Evolutionary conservation across 176 grass and related monocot species (phyloP), one percentile per base, ranked within the genome.

Genomic region (Carex parvula): DNA sequence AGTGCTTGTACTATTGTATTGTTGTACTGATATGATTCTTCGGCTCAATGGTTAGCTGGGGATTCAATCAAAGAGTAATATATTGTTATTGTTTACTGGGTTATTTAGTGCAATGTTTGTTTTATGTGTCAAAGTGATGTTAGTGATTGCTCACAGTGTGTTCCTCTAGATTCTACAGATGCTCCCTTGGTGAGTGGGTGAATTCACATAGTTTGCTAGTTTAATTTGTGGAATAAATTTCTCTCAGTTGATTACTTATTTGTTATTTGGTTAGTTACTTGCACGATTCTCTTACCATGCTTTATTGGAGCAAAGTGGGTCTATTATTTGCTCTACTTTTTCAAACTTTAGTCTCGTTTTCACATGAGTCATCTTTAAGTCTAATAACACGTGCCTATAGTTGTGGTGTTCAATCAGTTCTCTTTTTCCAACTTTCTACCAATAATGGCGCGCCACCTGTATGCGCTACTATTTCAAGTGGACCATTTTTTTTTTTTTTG

Each of bases 21-120:
- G 3, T 33, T 60, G 57, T 81, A 63, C 37, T 9, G 57, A 61
- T 82, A 50, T 50, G 41, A 17, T 67, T 85, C 70, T 89, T 90
- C 73, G 29, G 90, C 65, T 33, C 15, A 58, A 59, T 35, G 2
- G 39, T 80, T 55, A 24, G 76, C 56, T 54, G 76, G 59, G 79
- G 80, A 44, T 82, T 66, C 15, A 52, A 26, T 82, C 58, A 54
- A 16, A 15, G 80, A n/a, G 16, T 46, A 82, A 48, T 10, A 30
- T 42, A 29, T 63, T 54, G 12, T 29, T 54, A 12, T 54, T 12
- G 46, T 2, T 60, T 59, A 14, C 32, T 41, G 52, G 17, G 56
- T 41, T 79, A 53, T 60, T 79, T 79, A n/a, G 15, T 39, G 77
- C 37, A 76, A 76, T 80, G 54, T 52, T 14, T 30, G 14, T 41